Evolutionary conservation across 352 stramenopile species (phyloP), one percentile per base, ranked within the genome.

Genomic region (Phytophthora podocarpi): DNA sequence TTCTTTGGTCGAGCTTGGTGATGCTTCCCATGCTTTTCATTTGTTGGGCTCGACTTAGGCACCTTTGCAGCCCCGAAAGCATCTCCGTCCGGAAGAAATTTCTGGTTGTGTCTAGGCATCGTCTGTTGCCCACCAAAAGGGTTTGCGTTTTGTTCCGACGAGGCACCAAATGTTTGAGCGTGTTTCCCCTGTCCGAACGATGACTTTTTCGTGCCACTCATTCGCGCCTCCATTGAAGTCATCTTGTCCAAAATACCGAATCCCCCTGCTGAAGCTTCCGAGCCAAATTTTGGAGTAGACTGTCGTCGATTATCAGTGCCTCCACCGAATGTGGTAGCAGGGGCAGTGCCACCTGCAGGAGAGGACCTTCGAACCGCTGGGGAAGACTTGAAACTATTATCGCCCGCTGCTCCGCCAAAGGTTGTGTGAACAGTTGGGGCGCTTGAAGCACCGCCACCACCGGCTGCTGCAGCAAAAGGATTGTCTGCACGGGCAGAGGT

Each of bases 161-260:
- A 27, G 2, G 16, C 31, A 36, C 43, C 43, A 47, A 63, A 63
- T 27, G 39, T 53, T 61, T 66, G 47, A 43, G 13, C 10, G 31
- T 27, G 54, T 27, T 79, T 77, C 11, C 41, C 51, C 13, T 76
- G 65, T 2, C 30, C 37, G 7, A 66, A 62, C 5, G 53, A 42
- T 26, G 60, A 56, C 47, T 70, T 80, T 42, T 70, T 78, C 10
- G 40, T 10, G 18, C 69, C 67, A 48, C 39, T 57, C 61, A 74
- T 70, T 52, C 60, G 72, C 16, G 51, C 52, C 31, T 82, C 72
- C 50, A 84, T 52, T 3, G 52, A 56, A 10, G 30, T 23, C 37
- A 59, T 48, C 28, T 67, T 72, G 34, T 59, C 45, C 4, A 50
- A 49, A 20, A 24, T 61, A 3, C 24, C 7, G 18, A 75, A 67